Evolutionary conservation across 768 basidiomycete species (phyloP).

Genomic region (Dioszegia crocea): DNA sequence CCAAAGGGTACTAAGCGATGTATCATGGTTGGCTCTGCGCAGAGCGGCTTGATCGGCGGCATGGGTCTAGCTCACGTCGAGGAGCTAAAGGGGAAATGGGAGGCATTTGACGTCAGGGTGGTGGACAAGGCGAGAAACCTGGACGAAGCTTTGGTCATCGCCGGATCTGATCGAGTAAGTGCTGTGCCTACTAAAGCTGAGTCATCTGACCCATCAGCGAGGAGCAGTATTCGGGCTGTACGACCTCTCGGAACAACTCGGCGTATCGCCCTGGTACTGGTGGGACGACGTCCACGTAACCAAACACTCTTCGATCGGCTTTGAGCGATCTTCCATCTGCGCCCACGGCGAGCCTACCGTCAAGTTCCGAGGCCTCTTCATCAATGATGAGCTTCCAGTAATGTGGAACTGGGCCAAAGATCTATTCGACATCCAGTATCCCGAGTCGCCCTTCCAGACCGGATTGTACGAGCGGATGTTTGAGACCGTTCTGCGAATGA

Average conservation of each 20-base stretch:
- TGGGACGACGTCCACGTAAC: constrained; percentile 74
- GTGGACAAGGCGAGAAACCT: constrained; percentile 60
- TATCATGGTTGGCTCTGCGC: constrained; percentile 65
- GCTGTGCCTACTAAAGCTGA: neutral
- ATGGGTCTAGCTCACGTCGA: constrained; percentile 59
- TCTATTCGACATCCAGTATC: constrained; percentile 63
- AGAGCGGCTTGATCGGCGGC: constrained; percentile 58
- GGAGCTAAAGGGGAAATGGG: constrained; percentile 64
- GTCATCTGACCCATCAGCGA: constrained; percentile 49
- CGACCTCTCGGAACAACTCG: constrained; percentile 67
- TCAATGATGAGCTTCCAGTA: constrained; percentile 73
- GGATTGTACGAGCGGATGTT: constrained; percentile 53
- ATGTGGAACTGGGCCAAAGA: constrained; percentile 68
- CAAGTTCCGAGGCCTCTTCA: constrained; percentile 65
- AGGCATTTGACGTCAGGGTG: constrained; percentile 58
- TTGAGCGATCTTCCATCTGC: constrained; percentile 50
- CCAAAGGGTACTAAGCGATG: constrained; percentile 49
- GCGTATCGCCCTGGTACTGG: constrained; percentile 56
- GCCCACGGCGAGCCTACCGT: constrained; percentile 63
- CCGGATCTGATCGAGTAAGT: constrained; percentile 59
- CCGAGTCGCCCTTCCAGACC: constrained; percentile 58
- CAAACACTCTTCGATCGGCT: constrained; percentile 53
- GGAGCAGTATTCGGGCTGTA: constrained; percentile 66
- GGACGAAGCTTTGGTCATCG: constrained; percentile 62
- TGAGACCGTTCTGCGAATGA: constrained; percentile 63